Conservation (phyloP, 2,329 filamentous ascomycete species). For the Cercospora sp. region DNA sequence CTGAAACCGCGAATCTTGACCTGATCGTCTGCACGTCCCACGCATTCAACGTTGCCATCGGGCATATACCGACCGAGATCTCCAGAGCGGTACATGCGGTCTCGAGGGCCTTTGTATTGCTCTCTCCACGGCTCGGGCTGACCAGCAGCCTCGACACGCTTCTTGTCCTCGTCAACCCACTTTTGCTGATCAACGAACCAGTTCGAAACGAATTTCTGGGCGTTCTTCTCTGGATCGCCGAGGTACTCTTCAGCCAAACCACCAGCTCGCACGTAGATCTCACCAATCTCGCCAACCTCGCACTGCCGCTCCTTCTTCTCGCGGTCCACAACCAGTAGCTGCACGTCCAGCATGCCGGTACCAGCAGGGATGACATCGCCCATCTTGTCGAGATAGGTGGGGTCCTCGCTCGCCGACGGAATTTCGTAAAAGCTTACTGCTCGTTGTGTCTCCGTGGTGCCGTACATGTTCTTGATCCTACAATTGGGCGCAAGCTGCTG, state of each 20-base stretch:
- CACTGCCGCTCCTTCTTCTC: constrained; percentile 68
- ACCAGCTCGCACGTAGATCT: constrained; percentile 78
- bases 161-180: constrained; percentile 66
- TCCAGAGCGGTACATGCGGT: constrained; percentile 83
- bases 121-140: constrained; percentile 71
- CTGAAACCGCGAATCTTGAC: constrained; percentile 96
- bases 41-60: constrained; percentile 71
- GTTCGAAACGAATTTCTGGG: constrained; percentile 76
- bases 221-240: constrained; percentile 61
- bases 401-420: constrained; percentile 63
- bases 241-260: constrained; percentile 83
- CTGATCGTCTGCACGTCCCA: constrained; percentile 80
- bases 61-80: constrained; percentile 76
- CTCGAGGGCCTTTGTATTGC: constrained; percentile 77
- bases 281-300: constrained; percentile 76
- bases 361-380: constrained; percentile 80
- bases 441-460: constrained; percentile 80
- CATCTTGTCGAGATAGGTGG: constrained; percentile 63
- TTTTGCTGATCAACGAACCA: constrained; percentile 78
- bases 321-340: constrained; percentile 79
- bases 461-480: constrained; percentile 81
- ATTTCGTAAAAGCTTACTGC: constrained; percentile 83
- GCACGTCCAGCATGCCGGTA: constrained; percentile 83
- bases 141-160: constrained; percentile 48
- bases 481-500: constrained; percentile 73